Conservation (phyloP, 805 yeast genomes). For the Vanderwaltozyma polyspora region DNA sequence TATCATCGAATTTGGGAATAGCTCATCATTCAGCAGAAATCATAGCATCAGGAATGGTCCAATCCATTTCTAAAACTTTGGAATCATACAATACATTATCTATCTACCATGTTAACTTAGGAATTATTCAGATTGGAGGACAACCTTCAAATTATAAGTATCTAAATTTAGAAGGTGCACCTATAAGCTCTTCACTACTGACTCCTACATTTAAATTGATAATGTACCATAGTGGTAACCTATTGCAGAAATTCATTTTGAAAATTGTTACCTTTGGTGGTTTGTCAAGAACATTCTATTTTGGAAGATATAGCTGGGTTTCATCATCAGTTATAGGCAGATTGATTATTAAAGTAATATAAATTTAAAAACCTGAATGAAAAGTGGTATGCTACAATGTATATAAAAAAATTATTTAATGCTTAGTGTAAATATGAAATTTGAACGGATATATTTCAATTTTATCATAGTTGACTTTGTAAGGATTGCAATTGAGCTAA, state of each 20-base stretch:
- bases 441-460: neutral
- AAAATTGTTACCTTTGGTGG: conserved; percentile 11
- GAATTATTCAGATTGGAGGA: conserved; percentile 21
- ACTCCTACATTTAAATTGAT: conserved; percentile 21
- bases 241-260: conserved; percentile 6
- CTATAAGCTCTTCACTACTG: conserved; percentile 15
- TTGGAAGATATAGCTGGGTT: conserved; percentile 16
- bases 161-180: conserved; percentile 15
- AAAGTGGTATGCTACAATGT: neutral
- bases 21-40: conserved; percentile 21
- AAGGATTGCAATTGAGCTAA: conserved; percentile 46
- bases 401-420: too few species aligned
- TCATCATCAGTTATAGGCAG: too few species aligned
- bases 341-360: too few species aligned
- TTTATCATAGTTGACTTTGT: neutral
- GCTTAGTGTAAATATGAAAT: too few species aligned
- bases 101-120: conserved; percentile 18
- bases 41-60: conserved; percentile 20
- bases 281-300: conserved; percentile 6
- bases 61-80: conserved; percentile 13
- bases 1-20: conserved; percentile 15
- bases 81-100: conserved; percentile 6
- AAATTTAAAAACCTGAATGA: too few species aligned
- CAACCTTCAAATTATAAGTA: conserved; percentile 26
- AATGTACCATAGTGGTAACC: conserved; percentile 14